phyloP scores from a whole-genome alignment of 2,329 filamentous ascomycete genomes.

The Verticillium tricorpus region DNA sequence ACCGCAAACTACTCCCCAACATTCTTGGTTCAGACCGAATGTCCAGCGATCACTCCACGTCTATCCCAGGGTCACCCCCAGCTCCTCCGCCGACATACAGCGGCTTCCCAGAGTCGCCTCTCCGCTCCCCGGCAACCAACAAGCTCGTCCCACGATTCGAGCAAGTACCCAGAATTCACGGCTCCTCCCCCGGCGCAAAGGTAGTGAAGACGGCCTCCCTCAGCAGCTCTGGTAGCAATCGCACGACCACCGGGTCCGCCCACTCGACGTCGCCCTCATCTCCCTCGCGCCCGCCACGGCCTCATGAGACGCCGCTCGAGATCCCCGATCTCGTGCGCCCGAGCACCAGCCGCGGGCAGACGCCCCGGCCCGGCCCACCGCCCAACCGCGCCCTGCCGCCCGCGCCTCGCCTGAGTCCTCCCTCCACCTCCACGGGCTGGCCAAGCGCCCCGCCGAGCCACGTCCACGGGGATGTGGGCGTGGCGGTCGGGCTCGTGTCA shows the following conservation, averaged over 20 bases:
- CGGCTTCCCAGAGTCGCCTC: not conserved
- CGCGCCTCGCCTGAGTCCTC: slow-evolving; percentile 17
- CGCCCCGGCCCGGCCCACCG: slow-evolving; percentile 33
- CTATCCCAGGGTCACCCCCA: not conserved
- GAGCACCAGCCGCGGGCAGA: slow-evolving; percentile 1
- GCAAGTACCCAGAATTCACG: not conserved
- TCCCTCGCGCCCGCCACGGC: slow-evolving; percentile 28
- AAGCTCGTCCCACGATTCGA: not conserved
- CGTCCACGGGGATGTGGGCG: slow-evolving; percentile 6
- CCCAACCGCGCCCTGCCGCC: slow-evolving; percentile 38
- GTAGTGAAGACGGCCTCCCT: slow-evolving; percentile 5
- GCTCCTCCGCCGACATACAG: not conserved
- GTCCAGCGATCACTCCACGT: not conserved
- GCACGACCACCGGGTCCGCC: not conserved
- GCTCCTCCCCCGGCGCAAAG: not conserved
- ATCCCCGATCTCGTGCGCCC: slow-evolving; percentile 28
- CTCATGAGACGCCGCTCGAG: slow-evolving; percentile 29
- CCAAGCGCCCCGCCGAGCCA: slow-evolving; percentile 2
- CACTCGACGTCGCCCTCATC: slow-evolving; percentile 17
- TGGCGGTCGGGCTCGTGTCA: slow-evolving; percentile 10
- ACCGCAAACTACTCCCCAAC: slow-evolving; percentile 38
- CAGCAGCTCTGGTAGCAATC: slow-evolving; percentile 7
- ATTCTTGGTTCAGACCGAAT: not conserved
- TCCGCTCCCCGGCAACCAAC: not conserved
- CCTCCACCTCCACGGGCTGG: not conserved